Base-by-base conservation (phyloP, 495 filamentous ascomycete genomes). In the Niebla homalea region DNA sequence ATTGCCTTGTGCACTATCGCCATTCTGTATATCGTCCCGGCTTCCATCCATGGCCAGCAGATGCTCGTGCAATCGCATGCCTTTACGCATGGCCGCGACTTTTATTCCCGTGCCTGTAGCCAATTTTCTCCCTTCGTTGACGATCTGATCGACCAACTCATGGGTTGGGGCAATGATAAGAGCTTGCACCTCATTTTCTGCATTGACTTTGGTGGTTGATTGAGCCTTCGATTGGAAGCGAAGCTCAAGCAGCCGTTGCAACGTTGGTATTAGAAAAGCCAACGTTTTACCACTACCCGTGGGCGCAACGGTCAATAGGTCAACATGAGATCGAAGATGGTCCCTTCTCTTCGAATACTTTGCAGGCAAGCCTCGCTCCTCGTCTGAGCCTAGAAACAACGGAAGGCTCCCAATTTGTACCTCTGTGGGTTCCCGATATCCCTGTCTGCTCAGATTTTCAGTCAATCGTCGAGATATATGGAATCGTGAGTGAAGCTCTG, bases 221-320 rank as follows among this genome's bases (percentile, higher is more conserved):
- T 72, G 65, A 44, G 66, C 35, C 65, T 66, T 52, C 64, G 59
- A 57, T 68, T 68, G 67, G 49, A 69, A 67, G 48, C 71, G 69
- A 49, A 70, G 64, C 40, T 67, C 68, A 25, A 90, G 68, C 41
- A 90, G 77, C 43, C 75, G 71, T 60, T 95, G 82, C 44, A 97
- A 73, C 16, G 87, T 72, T 0, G 89, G 87, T 22, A 99, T 83
- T 61, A 97, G 64, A 59, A 95, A 99, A 3, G 87, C 84, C 48
- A 97, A 64, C 0, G 92, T 97, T 69, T 99, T 99, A n/a, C 92
- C 92, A 60, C 89, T 95, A 18, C 92, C 92, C 3, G 92, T 99
- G 3, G 93, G 93, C 14, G 92, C 92, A 32, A 96, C 81, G 3
- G 83, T 81, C 32, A 98, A 59, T 26, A 98, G 76, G 73, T 97